Percentiles rank a stretch among this genome's conserved stretches.
Conservation (phyloP, 2,329 filamentous ascomycete species). For the Bipolaris zeicola region DNA sequence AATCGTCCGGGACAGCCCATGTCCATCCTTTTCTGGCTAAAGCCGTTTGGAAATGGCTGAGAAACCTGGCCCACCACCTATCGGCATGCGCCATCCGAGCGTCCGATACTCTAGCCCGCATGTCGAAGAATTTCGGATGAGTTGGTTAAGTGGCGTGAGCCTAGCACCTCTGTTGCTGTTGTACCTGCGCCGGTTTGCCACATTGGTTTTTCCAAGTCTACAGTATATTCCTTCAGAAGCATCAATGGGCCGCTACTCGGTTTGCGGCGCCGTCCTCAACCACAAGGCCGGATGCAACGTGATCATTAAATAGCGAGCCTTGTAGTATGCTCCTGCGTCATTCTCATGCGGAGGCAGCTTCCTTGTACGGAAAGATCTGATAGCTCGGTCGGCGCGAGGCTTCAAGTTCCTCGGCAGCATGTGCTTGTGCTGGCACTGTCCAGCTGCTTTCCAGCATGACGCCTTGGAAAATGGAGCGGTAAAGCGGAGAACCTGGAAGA, state of each 20-base stretch:
- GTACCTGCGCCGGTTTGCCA: conserved; percentile 16
- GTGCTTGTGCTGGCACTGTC: conserved; percentile 7
- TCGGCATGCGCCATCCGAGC: conserved; percentile 19
- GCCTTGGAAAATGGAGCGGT: neutral
- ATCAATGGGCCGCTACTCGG: neutral
- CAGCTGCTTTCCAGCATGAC: neutral
- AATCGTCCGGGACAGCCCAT: conserved; percentile 24
- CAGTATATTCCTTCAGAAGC: neutral
- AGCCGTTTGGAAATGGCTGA: conserved; percentile 17
- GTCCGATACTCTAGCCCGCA: conserved; percentile 16
- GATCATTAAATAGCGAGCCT: conserved; percentile 2
- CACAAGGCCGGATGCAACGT: neutral
- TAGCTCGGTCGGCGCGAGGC: conserved; percentile 17
- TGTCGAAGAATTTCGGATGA: conserved; percentile 2
- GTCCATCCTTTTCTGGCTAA: conserved; percentile 3
- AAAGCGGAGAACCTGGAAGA: conserved; percentile 12
- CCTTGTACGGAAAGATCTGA: conserved; percentile 14
- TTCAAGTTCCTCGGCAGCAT: conserved; percentile 17
- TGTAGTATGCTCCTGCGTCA: conserved; percentile 14
- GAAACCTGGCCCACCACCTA: conserved; percentile 20
- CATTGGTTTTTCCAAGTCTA: neutral
- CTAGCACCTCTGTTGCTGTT: neutral
- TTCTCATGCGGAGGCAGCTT: conserved; percentile 8
- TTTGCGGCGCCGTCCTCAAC: neutral
- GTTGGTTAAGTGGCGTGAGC: conserved; percentile 3